phyloP scores from a whole-genome alignment of 2,329 filamentous ascomycete genomes.

The Ascochyta rabiei region DNA sequence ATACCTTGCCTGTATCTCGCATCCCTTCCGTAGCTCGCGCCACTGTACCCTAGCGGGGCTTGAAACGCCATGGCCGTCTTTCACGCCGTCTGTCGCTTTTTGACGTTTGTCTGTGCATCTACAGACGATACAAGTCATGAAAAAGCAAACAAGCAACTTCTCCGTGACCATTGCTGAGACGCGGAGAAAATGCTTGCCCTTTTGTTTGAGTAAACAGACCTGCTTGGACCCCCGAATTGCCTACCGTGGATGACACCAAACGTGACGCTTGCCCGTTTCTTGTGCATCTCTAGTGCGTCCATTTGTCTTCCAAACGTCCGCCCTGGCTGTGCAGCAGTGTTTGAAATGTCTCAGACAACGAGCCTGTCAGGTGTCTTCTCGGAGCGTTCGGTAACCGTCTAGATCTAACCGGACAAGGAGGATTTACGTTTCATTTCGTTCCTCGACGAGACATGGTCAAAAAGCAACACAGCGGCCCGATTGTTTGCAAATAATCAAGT shows the following conservation, averaged over 20 bases:
- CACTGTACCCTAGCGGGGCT: constrained; percentile 34
- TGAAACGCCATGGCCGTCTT: constrained; percentile 43
- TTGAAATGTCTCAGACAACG: constrained; percentile 6
- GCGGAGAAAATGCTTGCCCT: background rate
- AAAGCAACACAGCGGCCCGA: constrained; percentile 14
- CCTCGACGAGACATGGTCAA: constrained; percentile 6
- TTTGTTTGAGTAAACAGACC: background rate
- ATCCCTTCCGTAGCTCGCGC: constrained; percentile 45
- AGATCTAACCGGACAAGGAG: constrained; percentile 3
- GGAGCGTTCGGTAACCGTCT: constrained; percentile 3
- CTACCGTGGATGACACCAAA: background rate
- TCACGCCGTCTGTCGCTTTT: constrained; percentile 20
- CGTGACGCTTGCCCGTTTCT: background rate
- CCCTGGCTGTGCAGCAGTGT: constrained; percentile 4
- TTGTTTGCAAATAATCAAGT: constrained; percentile 10
- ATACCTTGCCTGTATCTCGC: constrained; percentile 43
- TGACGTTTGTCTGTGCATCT: constrained; percentile 15
- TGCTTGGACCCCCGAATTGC: background rate
- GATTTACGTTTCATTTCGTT: background rate
- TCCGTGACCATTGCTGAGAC: constrained; percentile 6
- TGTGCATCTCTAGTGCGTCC: background rate
- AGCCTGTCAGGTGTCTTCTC: constrained; percentile 6
- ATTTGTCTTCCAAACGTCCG: constrained; percentile 13
- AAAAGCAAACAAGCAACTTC: constrained; percentile 5
- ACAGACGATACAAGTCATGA: constrained; percentile 6